Evolutionary conservation across 73 alveolate genomes (phyloP), one percentile per base, ranked within the genome.

Genomic region (Blepharisma stoltei): DNA sequence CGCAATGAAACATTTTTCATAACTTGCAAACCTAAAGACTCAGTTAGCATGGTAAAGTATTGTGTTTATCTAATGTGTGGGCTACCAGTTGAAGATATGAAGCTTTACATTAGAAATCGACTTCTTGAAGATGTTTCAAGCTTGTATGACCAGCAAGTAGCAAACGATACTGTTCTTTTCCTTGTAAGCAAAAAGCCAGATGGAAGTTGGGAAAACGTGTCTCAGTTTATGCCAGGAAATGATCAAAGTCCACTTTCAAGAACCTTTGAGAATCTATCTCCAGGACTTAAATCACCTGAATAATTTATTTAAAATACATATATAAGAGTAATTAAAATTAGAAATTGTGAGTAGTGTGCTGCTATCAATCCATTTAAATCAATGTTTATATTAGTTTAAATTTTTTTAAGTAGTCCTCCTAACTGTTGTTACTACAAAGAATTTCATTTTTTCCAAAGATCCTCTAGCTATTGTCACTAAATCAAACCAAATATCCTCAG

Each of bases 91-190:
- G 73, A 60, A 60, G 73, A 60, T 9, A 60, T 60, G 73, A 60
- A 60, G 45, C 73, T 60, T 20, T 60, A 60, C 73, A n/a, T 60
- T 60, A 11, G 14, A 60, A 60, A 60, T 25, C 73, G 73, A n/a
- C 73, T 60, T 18, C 46, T 60, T 9, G 73, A 60, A 60, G 73
- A 60, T 25, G 73, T 14, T 14, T 60, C 73, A 5, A 60, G 49
- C 23, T 25, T 60, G 2, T 60, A 60, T 25, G 73, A 60, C 5
- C 73, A 60, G 45, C 73, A 60, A 60, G 73, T 60, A 14, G 37
- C 49, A 8, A 38, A 60, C 46, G 73, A 38, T 14, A 14, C 46
- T 38, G 23, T 60, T 9, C n/a, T 60, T 60, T 60, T 14, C 46
- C 46, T 60, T 20, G 73, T 60, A 14, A 20, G 46, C 2, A 60